Conservation (phyloP, 108 stramenopile species). For the Nitzschia palea region DNA sequence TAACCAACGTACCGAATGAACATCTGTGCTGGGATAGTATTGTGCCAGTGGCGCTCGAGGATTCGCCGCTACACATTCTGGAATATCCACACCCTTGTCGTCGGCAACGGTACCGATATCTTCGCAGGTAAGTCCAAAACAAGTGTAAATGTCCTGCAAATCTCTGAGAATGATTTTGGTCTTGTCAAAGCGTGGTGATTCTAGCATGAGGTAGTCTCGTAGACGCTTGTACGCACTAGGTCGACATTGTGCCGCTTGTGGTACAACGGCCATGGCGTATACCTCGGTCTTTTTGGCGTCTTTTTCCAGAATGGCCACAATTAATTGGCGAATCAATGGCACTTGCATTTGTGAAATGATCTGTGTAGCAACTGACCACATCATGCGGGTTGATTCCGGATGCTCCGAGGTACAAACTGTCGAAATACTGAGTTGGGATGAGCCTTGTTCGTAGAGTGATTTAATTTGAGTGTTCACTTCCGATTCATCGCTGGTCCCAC, state of each 20-base stretch:
- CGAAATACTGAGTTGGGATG: slow-evolving; percentile 24
- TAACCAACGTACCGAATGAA: slow-evolving; percentile 37
- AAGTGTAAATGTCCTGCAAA: slow-evolving; percentile 66
- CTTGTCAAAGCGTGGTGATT: slow-evolving; percentile 38
- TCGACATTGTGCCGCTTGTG: slow-evolving; percentile 78
- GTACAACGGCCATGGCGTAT: slow-evolving; percentile 68
- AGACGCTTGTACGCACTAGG: slow-evolving; percentile 65
- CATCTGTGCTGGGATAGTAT: slow-evolving; percentile 53
- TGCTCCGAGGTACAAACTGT: slow-evolving; percentile 40
- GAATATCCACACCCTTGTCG: slow-evolving; percentile 4
- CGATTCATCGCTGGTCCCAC: slow-evolving; percentile 39
- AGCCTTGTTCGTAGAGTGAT: slow-evolving; percentile 59
- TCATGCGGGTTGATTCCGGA: slow-evolving; percentile 36
- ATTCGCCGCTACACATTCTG: slow-evolving; percentile 20
- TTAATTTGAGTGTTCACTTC: slow-evolving; percentile 56
- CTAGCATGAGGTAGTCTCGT: slow-evolving; percentile 57
- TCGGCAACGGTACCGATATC: slow-evolving; percentile 60
- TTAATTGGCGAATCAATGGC: slow-evolving; percentile 72
- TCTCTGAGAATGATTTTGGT: slow-evolving; percentile 46
- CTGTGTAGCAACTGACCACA: slow-evolving; percentile 58
- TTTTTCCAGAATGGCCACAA: slow-evolving; percentile 48
- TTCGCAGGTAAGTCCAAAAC: slow-evolving; percentile 72
- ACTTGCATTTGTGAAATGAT: slow-evolving; percentile 66
- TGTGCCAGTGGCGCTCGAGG: slow-evolving; percentile 49
- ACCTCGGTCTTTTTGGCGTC: slow-evolving; percentile 40